Base-by-base conservation (phyloP, 768 basidiomycete genomes). In the Panellus pusillus region DNA sequence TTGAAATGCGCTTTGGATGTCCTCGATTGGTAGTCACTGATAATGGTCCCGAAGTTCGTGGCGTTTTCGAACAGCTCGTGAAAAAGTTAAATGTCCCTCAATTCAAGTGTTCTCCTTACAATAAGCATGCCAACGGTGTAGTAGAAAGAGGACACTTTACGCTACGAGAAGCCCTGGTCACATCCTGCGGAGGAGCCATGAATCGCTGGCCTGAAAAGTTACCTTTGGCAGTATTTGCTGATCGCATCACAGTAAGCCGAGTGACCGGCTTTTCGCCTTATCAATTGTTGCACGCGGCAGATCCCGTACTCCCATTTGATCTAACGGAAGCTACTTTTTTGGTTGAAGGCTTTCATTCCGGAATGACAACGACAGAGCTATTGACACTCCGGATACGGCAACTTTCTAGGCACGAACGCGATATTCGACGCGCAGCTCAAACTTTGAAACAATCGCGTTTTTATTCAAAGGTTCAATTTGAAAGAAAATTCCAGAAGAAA, bases 101-200 rank as follows among this genome's bases (percentile, higher is more conserved):
- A 13, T 55, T 74, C 36, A 27, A 53, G 0, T 70, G 73, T 11
- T 70, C 66, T 1, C 57, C 66, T 1, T 74, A 73, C 48, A 74
- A 74, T 49, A 66, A 65, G 0, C 61, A 65, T 36, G 70, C 65
- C 1, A 72, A 73, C 40, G 70, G 74, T 29, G 62, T 74, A 15
- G 70, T 75, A 0, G 71, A 75, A 63, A 48, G 65, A 13, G 61
- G 67, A 12, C 73, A 74, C 29, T 65, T 52, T 14, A 63, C 44
- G 2, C 54, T 73, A 9, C 36, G 73, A 11, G 69, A 74, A 52
- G 67, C 66, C 0, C 36, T 72, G 11, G 47, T 73, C 3, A 69
- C 69, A 36, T 27, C 63, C 2, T 67, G 64, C 42, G 31, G 60
- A 1, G 58, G 60, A 11, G 42, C 63, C 6, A 41, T 57, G 0